Evolutionary conservation across 2,329 filamentous ascomycete species (phyloP), one percentile per base, ranked within the genome.

Genomic region (Rugonectria rugulosa): DNA sequence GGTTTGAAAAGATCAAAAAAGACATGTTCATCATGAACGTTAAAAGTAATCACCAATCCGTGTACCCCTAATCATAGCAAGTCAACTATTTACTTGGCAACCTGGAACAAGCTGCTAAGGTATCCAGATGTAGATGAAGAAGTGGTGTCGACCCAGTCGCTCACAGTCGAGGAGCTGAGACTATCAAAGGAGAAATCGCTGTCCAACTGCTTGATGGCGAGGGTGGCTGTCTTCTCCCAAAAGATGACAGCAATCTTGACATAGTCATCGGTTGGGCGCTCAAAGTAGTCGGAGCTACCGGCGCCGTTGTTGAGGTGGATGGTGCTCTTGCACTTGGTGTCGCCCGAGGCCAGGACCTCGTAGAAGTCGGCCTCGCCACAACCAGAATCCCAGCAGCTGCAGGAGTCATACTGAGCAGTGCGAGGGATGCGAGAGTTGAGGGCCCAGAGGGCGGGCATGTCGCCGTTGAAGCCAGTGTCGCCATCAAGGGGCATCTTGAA

Each of bases 321-420:
- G 14, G 88, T 90, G 32, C 85, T 87, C 76, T 90, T 92, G 74
- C 85, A 83, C 67, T 85, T 85, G 37, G 76, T 80, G 70, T 88
- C 85, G 23, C 89, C 89, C 1, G 80, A 71, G 57, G 81, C 79
- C 34, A 93, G 83, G 20, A 90, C 81, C 75, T 93, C 90, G 66
- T 88, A 87, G 49, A 92, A 80, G 67, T 94, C 90, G 59, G 89
- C 84, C 75, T 94, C 90, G 65, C 88, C 89, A 69, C 90, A 92
- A 31, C 84, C 66, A 69, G 75, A 79, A 11, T 73, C 73, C 89
- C 89, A 92, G 79, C 90, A 93, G 56, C 85, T 89, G 79, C 90
- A 93, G 3, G 75, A 75, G 60, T 81, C 80, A 75, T 92, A 92
- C 72, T 92, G 89, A 5, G 82, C 76, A 5, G 88, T 87, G 57